Base-by-base conservation (phyloP, 129 eudicot genomes). In the Erigeron canadensis region DNA sequence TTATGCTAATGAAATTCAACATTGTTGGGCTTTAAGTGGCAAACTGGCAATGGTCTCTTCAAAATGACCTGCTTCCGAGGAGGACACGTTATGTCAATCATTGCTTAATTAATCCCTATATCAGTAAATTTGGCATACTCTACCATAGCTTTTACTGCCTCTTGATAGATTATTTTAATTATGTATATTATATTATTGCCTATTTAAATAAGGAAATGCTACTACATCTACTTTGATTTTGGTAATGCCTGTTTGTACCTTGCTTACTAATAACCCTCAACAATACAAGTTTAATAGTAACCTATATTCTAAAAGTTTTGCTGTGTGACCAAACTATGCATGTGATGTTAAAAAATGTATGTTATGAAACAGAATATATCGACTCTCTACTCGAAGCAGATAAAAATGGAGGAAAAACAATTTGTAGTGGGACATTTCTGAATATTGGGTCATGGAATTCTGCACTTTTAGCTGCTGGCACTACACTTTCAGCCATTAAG, bases 381-480 rank as follows among this genome's bases (percentile, higher is more conserved):
- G 78, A 84, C 65, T 83, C 84, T 78, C 83, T 94, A 22, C 42
- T 84, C 45, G 86, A 86, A 84, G 97, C 96, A 63, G 91, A 90
- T 81, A 75, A 58, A 77, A 79, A 10, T 54, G 89, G 85, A 34
- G 86, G 86, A 45, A 85, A 81, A 64, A 57, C 16, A 38, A 18
- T 94, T 10, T 87, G 97, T 68, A 15, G 81, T 41, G 99, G 89
- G 40, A 94, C 97, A 6, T 80, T 90, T 76, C 63, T 94, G 63
- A 94, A 94, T 75, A 82, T 82, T 2, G 97, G 99, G 44, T 87
- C 99, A 65, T 87, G 87, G 97, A 86, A 81, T 22, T 90, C 97
- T 58, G 91, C 99, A 39, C 94, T 87, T 75, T 79, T 89, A 73
- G 99, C 99, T 50, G 99, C 97, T 10, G 97, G 99, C 15, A 84